Percentiles rank a stretch among this genome's conserved stretches.
These are phyloP conservation scores for Gypsophila paniculata DNA, from an alignment of 179 eudicot species.

Conservation along the genomic window DNA sequence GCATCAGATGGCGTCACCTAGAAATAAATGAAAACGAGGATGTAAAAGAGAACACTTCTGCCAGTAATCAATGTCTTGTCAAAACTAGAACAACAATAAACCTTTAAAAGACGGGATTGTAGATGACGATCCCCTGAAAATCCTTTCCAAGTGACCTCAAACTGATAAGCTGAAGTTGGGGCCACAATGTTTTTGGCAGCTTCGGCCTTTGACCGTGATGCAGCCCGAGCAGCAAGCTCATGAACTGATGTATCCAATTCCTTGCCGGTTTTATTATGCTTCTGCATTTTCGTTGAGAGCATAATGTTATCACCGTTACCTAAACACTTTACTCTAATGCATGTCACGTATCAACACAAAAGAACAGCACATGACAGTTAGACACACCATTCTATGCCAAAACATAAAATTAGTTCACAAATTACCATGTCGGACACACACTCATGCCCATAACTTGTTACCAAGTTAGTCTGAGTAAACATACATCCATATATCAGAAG, in stretches of 20 bases:
- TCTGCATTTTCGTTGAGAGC: slow-evolving; percentile 29
- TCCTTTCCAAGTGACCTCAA: slow-evolving; percentile 80
- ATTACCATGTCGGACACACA: neutral
- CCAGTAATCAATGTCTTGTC: neutral
- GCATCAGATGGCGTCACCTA: slow-evolving; percentile 73
- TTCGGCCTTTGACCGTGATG: slow-evolving; percentile 69
- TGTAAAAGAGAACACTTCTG: too few relatives aligned
- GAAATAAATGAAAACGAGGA: slow-evolving; percentile 20
- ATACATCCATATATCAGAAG: neutral
- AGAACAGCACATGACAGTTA: neutral
- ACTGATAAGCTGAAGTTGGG: slow-evolving; percentile 84
- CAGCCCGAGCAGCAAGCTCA: slow-evolving; percentile 90
- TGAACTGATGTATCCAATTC: slow-evolving; percentile 58
- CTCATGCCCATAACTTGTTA: neutral
- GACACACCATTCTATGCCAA: neutral
- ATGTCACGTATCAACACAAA: neutral
- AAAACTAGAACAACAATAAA: slow-evolving; percentile 18
- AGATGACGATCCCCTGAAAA: slow-evolving; percentile 61
- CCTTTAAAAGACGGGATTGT: slow-evolving; percentile 73
- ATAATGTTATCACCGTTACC: neutral
- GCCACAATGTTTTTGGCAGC: slow-evolving; percentile 71
- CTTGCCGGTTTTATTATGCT: slow-evolving; percentile 36
- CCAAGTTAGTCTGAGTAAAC: neutral
- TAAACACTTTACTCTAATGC: neutral
- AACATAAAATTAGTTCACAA: neutral